These are phyloP conservation scores for Leccinum subgranulosum DNA, from an alignment of 768 basidiomycete species.

Conservation along the genomic window DNA sequence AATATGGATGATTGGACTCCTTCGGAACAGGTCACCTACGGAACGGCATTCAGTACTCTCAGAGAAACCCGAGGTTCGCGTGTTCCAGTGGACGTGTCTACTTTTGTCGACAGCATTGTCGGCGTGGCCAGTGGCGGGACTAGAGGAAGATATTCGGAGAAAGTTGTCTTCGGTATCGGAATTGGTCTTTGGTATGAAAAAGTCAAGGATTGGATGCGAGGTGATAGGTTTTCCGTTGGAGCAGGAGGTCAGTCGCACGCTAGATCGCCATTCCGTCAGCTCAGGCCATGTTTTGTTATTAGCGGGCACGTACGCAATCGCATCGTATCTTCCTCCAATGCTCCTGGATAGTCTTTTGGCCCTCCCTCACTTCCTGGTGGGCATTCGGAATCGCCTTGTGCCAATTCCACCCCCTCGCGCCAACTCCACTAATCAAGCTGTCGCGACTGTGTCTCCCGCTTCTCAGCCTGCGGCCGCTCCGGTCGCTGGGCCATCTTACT, in stretches of 20 bases:
- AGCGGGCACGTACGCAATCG: slow-evolving; percentile 70
- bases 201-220: slow-evolving; percentile 55
- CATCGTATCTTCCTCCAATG: slow-evolving; percentile 64
- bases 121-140: slow-evolving; percentile 57
- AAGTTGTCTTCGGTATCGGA: slow-evolving; percentile 41
- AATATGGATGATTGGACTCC: slow-evolving; percentile 71
- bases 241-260: slow-evolving; percentile 61
- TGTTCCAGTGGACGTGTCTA: slow-evolving; percentile 52
- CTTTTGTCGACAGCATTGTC: slow-evolving; percentile 58
- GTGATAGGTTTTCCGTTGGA: slow-evolving; percentile 70
- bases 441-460: slow-evolving; percentile 15
- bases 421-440: slow-evolving; percentile 25
- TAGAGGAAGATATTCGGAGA: slow-evolving; percentile 36
- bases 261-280: not conserved
- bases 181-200: slow-evolving; percentile 40
- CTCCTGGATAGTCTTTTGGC: slow-evolving; percentile 64
- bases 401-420: slow-evolving; percentile 45
- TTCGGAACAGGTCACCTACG: slow-evolving; percentile 71
- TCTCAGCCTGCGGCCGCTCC: slow-evolving; percentile 11
- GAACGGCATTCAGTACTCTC: slow-evolving; percentile 59
- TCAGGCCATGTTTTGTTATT: slow-evolving; percentile 29
- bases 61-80: slow-evolving; percentile 43
- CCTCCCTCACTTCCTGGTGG: slow-evolving; percentile 63
- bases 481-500: not conserved
- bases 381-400: slow-evolving; percentile 58